Conservation (phyloP, 2,329 filamentous ascomycete species). For the Sporothrix humicola region DNA sequence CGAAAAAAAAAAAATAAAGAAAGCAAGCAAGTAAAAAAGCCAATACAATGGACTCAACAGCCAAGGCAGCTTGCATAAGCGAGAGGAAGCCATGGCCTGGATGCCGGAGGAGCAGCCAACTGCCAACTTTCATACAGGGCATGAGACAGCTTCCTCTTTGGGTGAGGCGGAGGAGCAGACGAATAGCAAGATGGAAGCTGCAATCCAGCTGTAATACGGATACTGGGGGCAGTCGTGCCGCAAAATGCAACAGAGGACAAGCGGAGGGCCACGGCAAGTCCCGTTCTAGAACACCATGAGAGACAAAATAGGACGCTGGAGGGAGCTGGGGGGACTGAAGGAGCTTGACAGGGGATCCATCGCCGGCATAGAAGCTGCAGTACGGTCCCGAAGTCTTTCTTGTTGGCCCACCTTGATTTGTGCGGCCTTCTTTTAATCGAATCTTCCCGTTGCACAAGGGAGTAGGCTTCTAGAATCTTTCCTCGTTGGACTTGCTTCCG, state of each 20-base stretch:
- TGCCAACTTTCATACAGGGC: background rate
- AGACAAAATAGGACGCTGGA: background rate
- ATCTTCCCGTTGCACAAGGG: background rate
- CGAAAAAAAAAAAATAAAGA: background rate
- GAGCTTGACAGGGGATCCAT: background rate
- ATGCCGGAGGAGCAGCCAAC: background rate
- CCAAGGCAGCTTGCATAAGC: constrained; percentile 9
- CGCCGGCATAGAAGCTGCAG: background rate
- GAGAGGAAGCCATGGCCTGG: background rate
- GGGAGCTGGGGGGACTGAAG: background rate
- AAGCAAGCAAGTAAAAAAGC: background rate
- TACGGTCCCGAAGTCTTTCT: constrained; percentile 6
- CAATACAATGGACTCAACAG: background rate
- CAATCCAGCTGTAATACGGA: background rate
- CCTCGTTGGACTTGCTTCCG: background rate
- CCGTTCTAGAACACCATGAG: background rate
- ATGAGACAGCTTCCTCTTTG: background rate
- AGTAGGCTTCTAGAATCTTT: constrained; percentile 19
- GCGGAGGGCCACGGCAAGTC: constrained; percentile 2
- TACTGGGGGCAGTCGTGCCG: background rate
- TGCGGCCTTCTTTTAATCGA: background rate
- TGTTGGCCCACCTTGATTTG: background rate
- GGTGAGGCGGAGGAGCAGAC: too few species aligned
- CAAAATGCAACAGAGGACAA: constrained; percentile 6
- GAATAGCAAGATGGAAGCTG: too few species aligned